These are phyloP conservation scores for Colletotrichum musae DNA, from an alignment of 2,329 filamentous ascomycete genomes.

Conservation along the genomic window DNA sequence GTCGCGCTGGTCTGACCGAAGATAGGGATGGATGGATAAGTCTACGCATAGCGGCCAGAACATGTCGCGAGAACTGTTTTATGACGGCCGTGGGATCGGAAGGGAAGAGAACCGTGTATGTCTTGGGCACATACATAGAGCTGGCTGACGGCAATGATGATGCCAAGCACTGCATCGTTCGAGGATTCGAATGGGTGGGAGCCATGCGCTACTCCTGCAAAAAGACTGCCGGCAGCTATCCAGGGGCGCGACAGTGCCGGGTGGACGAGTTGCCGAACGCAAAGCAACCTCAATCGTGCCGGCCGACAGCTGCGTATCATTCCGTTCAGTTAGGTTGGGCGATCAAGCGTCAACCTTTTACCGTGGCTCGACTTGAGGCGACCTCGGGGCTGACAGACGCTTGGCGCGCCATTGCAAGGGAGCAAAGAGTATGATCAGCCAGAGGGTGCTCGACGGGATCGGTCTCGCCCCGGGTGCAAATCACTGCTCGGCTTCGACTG, in stretches of 20 bases:
- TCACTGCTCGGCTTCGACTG: background rate
- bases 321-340: background rate
- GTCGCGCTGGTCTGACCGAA: too few species aligned
- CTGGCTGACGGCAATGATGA: background rate
- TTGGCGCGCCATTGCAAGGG: conserved; percentile 15
- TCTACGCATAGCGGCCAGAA: too few species aligned
- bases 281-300: background rate
- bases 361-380: background rate
- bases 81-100: too few species aligned
- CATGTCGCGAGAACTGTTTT: too few species aligned
- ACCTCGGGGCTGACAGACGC: background rate
- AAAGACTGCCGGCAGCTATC: conserved; percentile 10
- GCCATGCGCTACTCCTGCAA: background rate
- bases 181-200: background rate
- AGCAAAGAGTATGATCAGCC: conserved; percentile 15
- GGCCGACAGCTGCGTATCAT: background rate
- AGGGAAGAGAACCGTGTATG: too few species aligned
- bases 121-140: background rate
- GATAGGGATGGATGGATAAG: too few species aligned
- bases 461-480: conserved; percentile 10
- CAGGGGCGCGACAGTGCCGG: conserved; percentile 13
- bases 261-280: conserved; percentile 7
- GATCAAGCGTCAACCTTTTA: background rate
- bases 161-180: background rate
- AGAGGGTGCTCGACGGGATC: conserved; percentile 15